Evolutionary conservation across 345 rosid genomes (phyloP), one percentile per base, ranked within the genome.

Genomic region (Brassica incana): DNA sequence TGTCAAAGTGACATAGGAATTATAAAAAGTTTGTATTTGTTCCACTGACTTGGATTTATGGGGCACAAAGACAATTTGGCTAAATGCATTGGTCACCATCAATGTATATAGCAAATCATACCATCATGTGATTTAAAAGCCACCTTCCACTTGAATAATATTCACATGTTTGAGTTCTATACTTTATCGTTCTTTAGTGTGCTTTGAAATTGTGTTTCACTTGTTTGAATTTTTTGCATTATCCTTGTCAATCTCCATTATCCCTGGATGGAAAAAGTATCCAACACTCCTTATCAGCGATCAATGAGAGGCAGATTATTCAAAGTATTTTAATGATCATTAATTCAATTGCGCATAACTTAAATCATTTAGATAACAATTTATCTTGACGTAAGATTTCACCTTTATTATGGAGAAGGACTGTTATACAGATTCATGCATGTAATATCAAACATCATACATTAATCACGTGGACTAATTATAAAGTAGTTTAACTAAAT

Each of bases 101-200:
- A 70, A 38, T 64, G 67, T 10, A 75, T 70, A 30, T 69, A 56
- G 72, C 76, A 56, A 40, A 75, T 65, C 74, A 68, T 80, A 54
- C 18, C 83, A 69, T 50, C 79, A 80, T 80, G 83, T 80, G 80
- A 80, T 70, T 61, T 54, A 12, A 18, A 79, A 68, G 65, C 2
- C 14, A 16, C 75, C 71, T 50, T 61, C 82, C 78, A 79, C 74
- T 79, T 79, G 70, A n/a, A 74, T 73, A 2, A 33, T 33, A 16
- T 33, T 74, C 78, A 79, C 82, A 73, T 79, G 82, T 79, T 60
- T 79, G 74, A 61, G 82, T 48, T 60, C 20, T 56, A 23, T 59
- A 25, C 73, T 66, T 72, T 72, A 64, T 69, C 18, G 27, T 50
- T 79, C 74, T 67, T 61, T 58, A 70, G 69, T 73, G 60, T 66